Evolutionary conservation across 2,329 filamentous ascomycete genomes (phyloP), one percentile per base, ranked within the genome.

Genomic region (Tolypocladium endophyticum): DNA sequence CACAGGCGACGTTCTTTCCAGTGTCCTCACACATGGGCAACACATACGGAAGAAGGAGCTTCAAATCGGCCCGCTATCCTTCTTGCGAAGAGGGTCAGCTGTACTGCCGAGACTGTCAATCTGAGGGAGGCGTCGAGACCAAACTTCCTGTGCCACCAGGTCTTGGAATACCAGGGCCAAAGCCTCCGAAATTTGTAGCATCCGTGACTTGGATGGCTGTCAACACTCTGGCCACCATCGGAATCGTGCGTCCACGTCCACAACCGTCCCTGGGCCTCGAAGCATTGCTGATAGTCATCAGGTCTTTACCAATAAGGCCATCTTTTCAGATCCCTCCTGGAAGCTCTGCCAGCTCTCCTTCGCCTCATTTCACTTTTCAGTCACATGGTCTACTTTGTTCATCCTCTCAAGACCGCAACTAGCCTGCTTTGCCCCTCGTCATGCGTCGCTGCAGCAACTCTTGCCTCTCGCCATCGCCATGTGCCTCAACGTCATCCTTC

Each of bases 231-330:
- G 83, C 84, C 3, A 87, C 84, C 0, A 81, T 87, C 60, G 81
- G 81, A 55, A 87, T 87, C 67, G 84, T 85, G 75, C 67, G 78
- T 39, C 25, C 56, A 47, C 14, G 35, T 39, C 25, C 56, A 47
- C 14, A 33, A 14, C 50, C 25, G 30, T 50, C 11, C 43, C 64
- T 67, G 63, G 25, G n/a, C 25, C 38, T 3, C 16, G 28, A 25
- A 18, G 12, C 14, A 16, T 30, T 58, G 12, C 61, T 67, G 58
- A 64, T 58, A 60, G 35, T 54, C 57, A 35, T 23, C 59, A 86
- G 84, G 83, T 89, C 67, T 88, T 88, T 69, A 85, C 83, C 50
- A 88, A 88, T 74, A 88, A 88, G 72, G 81, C 80, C 63, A 87
- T 89, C 70, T 88, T 88, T 74, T 81, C 81, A 30, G 81, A 87